Evolutionary conservation across 148 eudicot genomes (phyloP), one percentile per base, ranked within the genome.

Genomic region (Spergularia bocconei): DNA sequence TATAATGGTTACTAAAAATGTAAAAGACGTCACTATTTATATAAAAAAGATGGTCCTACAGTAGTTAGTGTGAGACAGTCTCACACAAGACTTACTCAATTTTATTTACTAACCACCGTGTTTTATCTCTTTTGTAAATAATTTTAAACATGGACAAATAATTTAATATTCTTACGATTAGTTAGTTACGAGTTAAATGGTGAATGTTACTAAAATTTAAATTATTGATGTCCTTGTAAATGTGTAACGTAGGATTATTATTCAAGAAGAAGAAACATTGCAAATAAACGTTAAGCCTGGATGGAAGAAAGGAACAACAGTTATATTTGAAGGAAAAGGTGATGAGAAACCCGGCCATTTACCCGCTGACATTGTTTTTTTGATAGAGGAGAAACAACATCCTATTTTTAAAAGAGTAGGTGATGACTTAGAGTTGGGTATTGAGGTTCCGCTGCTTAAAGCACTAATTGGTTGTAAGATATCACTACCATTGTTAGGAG

Each of bases 381-480:
- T 77, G 0, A 85, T 93, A 41, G 91, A 83, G n/a, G 96, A 93
- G 72, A 88, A 86, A 75, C 75, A 59, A 23, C 98, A 93, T 55
- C 78, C 85, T 6, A 19, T 91, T 5, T 93, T 84, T 59, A 86
- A 80, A 67, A 79, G 92, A 71, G 78, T 81, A 61, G 93, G 91
- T 0, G 88, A 91, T 60, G 84, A 93, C 73, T 83, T 93, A 72
- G 90, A 86, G 68, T 70, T 93, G 5, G 96, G 86, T 69, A 86
- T 93, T 36, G 96, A 93, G 54, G 78, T 93, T 13, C 92, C 98
- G 66, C 76, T 93, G 11, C 65, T 88, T 0, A 78, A 91, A 53
- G 96, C 96, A 36, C 88, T 93, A 47, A 82, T 91, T 17, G 93
- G 98, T 70, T 91, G 93, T 79, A 84, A 80, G n/a, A 78, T 90